These are phyloP conservation scores for Umbelopsis isabellina DNA, from an alignment of 192 early-diverging fungal genomes.

Conservation along the genomic window DNA sequence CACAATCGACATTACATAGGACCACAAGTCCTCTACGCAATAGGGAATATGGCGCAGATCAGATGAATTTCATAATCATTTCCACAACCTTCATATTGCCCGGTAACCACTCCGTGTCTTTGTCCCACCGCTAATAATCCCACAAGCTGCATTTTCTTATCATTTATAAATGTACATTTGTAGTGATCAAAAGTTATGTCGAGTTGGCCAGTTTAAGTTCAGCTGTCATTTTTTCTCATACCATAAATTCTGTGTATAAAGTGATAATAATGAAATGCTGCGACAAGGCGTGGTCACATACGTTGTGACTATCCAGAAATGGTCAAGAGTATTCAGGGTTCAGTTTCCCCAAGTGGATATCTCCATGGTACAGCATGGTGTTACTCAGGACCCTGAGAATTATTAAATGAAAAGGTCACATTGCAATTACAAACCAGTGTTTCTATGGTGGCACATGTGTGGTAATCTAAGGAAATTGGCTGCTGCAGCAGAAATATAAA, in stretches of 20 bases:
- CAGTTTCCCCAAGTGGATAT: slow-evolving; percentile 4
- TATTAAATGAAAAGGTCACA: too few species aligned
- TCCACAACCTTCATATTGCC: background rate
- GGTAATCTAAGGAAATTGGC: too few species aligned
- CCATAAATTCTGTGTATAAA: too few species aligned
- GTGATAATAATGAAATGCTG: too few species aligned
- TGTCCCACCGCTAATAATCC: background rate
- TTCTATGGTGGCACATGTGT: too few species aligned
- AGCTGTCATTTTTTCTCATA: too few species aligned
- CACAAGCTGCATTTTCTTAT: background rate
- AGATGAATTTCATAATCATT: slow-evolving; percentile 6
- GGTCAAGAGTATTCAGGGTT: slow-evolving; percentile 4
- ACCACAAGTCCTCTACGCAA: slow-evolving; percentile 2
- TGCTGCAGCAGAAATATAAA: too few species aligned
- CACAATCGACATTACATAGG: background rate
- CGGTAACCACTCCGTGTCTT: background rate
- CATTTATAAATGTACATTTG: background rate
- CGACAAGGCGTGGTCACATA: too few species aligned
- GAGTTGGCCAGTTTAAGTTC: too few species aligned
- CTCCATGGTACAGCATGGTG: slow-evolving; percentile 12
- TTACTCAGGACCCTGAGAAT: slow-evolving; percentile 20
- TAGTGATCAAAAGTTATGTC: too few species aligned
- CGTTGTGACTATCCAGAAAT: background rate
- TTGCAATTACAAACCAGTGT: too few species aligned
- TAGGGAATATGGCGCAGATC: slow-evolving; percentile 15